Percentiles rank a stretch among this genome's conserved stretches.
These are phyloP conservation scores for Colletotrichum lini DNA, from an alignment of 2,329 filamentous ascomycete genomes.

Conservation along the genomic window DNA sequence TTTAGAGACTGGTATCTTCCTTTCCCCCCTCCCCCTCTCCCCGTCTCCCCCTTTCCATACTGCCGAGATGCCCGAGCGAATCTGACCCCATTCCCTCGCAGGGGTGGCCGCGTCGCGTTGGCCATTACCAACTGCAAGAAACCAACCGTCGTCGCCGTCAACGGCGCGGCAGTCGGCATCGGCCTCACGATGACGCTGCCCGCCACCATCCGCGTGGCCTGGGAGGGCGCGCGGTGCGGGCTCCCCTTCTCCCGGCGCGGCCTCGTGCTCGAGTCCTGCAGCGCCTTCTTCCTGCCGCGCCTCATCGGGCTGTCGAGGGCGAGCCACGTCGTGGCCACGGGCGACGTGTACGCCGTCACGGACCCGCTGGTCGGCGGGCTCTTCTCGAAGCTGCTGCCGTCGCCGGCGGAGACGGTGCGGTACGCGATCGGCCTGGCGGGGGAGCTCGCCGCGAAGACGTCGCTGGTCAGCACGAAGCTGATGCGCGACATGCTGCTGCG, in stretches of 20 bases:
- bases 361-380: slow-evolving; percentile 69
- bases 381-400: slow-evolving; percentile 75
- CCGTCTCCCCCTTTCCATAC: no score
- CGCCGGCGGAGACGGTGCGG: slow-evolving; percentile 73
- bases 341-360: slow-evolving; percentile 67
- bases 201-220: slow-evolving; percentile 67
- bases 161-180: slow-evolving; percentile 72
- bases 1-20: slow-evolving; percentile 6
- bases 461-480: slow-evolving; percentile 36
- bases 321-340: slow-evolving; percentile 77
- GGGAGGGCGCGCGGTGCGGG: slow-evolving; percentile 74
- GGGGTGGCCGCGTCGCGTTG: slow-evolving; percentile 66
- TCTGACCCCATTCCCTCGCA: slow-evolving; percentile 53
- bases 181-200: slow-evolving; percentile 74
- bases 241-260: slow-evolving; percentile 83
- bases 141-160: slow-evolving; percentile 71
- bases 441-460: slow-evolving; percentile 49
- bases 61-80: not conserved
- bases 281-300: slow-evolving; percentile 79
- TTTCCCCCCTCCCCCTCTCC: not conserved
- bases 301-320: slow-evolving; percentile 76
- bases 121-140: slow-evolving; percentile 71
- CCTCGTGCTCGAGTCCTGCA: slow-evolving; percentile 79
- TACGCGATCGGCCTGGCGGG: slow-evolving; percentile 76
- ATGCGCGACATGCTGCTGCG: slow-evolving; percentile 41